Base-by-base conservation (phyloP, 2,329 filamentous ascomycete species). In the Fusarium mundagurra region DNA sequence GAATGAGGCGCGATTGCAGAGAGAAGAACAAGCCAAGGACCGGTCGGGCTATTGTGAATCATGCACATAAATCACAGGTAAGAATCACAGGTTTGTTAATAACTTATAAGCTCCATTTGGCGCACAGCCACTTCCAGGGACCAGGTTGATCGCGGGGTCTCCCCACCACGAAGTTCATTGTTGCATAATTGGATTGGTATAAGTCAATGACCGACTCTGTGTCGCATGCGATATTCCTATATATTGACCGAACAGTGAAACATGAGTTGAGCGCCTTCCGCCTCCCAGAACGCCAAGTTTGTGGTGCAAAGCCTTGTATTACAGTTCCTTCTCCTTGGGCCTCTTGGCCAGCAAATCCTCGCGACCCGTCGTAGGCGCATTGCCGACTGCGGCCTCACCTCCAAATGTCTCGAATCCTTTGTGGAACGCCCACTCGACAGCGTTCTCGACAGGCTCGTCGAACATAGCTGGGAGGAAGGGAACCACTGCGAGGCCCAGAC, bases 371-470 rank as follows among this genome's bases (percentile, higher is more conserved):
- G 82, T 71, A 3, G 89, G 89, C 24, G 88, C 81, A 64, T 88
- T 79, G 17, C 89, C 90, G 7, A 92, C 89, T 34, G 86, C 88
- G 3, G 82, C 75, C 41, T 86, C 83, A 2, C 90, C 95, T 8
- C 94, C 95, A 65, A 94, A 88, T 2, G 89, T 81, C 80, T 91
- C 89, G 80, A 98, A 96, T 0, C 89, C 93, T 77, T 92, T 93
- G 78, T 97, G 93, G 85, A 98, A 98, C 6, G 89, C 82, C 92
- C 92, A 98, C 80, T 98, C 95, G 1, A 98, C 94, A 1, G 93
- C 94, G 72, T 94, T 89, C 84, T 98, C 96, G 12, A 99, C 94
- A 2, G 96, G 96, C 82, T 97, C 89, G 79, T 99, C 95, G 77
- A 98, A 98, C 63, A 98, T 84, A 67, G 88, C 91, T 0, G 95